phyloP scores from a whole-genome alignment of 768 basidiomycete genomes.

The Rhizopogon salebrosus region DNA sequence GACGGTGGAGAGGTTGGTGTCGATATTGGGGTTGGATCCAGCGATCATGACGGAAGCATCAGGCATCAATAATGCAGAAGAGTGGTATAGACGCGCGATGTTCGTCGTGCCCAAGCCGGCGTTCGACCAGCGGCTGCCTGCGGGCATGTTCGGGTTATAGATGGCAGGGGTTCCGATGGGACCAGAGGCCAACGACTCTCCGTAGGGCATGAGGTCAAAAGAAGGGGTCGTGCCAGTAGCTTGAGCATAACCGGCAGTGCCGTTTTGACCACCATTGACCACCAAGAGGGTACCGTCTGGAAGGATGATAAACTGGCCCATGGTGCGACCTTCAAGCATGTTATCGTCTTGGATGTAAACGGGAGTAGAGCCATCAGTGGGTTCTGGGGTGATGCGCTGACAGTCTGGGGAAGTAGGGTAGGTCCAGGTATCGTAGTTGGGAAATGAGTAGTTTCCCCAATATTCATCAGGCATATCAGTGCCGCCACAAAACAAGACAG shows the following conservation, averaged over 20 bases:
- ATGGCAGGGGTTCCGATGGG: slow-evolving; percentile 78
- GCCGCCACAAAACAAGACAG: slow-evolving; percentile 89
- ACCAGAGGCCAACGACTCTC: slow-evolving; percentile 70
- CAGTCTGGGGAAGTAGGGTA: slow-evolving; percentile 69
- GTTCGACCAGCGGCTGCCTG: slow-evolving; percentile 72
- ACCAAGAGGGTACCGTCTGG: slow-evolving; percentile 76
- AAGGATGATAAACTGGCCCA: slow-evolving; percentile 89
- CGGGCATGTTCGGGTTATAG: slow-evolving; percentile 71
- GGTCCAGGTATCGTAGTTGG: slow-evolving; percentile 68
- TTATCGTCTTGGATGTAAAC: slow-evolving; percentile 68
- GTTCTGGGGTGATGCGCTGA: slow-evolving; percentile 85
- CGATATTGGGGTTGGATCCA: slow-evolving; percentile 91
- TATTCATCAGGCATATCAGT: slow-evolving; percentile 64
- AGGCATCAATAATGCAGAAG: slow-evolving; percentile 82
- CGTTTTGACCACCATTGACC: slow-evolving; percentile 78
- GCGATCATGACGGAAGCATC: slow-evolving; percentile 84
- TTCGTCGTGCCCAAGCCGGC: slow-evolving; percentile 53
- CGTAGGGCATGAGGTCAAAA: slow-evolving; percentile 57
- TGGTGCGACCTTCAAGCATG: slow-evolving; percentile 72
- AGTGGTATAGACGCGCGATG: slow-evolving; percentile 88
- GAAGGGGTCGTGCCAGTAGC: slow-evolving; percentile 38
- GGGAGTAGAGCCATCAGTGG: slow-evolving; percentile 55
- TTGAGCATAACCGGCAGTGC: slow-evolving; percentile 83
- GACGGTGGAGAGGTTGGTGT: slow-evolving; percentile 56
- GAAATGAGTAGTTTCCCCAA: slow-evolving; percentile 76